phyloP scores from a whole-genome alignment of 2,329 filamentous ascomycete species.

The Epichloe festucae region DNA sequence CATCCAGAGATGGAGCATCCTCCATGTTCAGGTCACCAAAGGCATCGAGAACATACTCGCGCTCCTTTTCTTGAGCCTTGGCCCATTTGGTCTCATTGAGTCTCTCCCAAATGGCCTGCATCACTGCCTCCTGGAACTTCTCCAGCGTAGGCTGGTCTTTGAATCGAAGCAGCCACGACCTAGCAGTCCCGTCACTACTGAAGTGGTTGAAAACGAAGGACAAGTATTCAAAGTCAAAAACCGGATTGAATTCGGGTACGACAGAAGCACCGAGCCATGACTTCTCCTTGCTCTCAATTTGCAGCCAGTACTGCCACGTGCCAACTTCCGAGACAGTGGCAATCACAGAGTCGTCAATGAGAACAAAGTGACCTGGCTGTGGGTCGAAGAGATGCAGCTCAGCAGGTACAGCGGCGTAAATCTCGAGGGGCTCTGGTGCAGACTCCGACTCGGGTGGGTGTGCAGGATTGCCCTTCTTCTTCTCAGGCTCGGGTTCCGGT shows the following conservation, averaged over 20 bases:
- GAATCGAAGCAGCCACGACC: slow-evolving; percentile 92
- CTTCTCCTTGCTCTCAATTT: slow-evolving; percentile 61
- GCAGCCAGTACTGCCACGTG: slow-evolving; percentile 91
- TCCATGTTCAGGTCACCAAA: slow-evolving; percentile 94
- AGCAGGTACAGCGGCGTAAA: slow-evolving; percentile 60
- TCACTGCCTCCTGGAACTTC: slow-evolving; percentile 81
- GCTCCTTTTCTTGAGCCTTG: slow-evolving; percentile 83
- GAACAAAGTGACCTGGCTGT: slow-evolving; percentile 67
- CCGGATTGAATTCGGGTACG: slow-evolving; percentile 84
- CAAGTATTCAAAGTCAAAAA: slow-evolving; percentile 98
- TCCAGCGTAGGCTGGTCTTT: slow-evolving; percentile 70
- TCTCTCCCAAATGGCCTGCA: slow-evolving; percentile 95
- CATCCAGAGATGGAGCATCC: slow-evolving; percentile 41
- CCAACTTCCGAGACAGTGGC: slow-evolving; percentile 78
- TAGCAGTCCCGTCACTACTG: slow-evolving; percentile 72
- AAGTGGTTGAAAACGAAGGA: slow-evolving; percentile 99
- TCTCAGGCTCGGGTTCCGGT: background rate
- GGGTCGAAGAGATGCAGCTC: slow-evolving; percentile 95
- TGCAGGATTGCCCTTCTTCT: background rate
- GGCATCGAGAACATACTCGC: slow-evolving; percentile 87
- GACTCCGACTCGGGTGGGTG: slow-evolving; percentile 3
- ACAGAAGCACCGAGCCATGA: slow-evolving; percentile 83
- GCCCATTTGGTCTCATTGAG: slow-evolving; percentile 88
- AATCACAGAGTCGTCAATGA: slow-evolving; percentile 62
- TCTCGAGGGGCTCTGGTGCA: slow-evolving; percentile 55